These are phyloP conservation scores for Haplographium delicatum DNA, from an alignment of 495 filamentous ascomycete genomes.

Conservation along the genomic window DNA sequence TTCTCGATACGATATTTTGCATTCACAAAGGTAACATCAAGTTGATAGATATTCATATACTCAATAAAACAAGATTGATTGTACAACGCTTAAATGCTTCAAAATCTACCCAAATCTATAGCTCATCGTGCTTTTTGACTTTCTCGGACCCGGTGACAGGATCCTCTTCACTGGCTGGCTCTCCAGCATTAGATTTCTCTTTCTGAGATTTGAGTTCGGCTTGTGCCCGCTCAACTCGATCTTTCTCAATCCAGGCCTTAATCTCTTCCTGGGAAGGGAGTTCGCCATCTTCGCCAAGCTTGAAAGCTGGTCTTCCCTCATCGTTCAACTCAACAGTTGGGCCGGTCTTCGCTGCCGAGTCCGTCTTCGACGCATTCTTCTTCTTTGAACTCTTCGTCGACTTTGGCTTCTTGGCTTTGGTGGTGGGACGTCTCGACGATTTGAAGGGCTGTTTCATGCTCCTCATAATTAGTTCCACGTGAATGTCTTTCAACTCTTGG, in stretches of 20 bases:
- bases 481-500: conserved; percentile 57
- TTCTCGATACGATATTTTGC: no score
- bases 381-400: conserved; percentile 39
- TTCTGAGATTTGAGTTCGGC: not conserved
- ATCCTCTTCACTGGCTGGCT: not conserved
- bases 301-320: conserved; percentile 9
- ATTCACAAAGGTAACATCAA: no score
- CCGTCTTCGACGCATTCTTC: conserved; percentile 31
- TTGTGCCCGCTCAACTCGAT: not conserved
- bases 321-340: conserved; percentile 11
- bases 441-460: conserved; percentile 59
- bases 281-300: conserved; percentile 10
- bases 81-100: not conserved
- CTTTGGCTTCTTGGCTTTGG: conserved; percentile 38
- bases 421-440: conserved; percentile 40
- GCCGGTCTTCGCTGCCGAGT: conserved; percentile 10
- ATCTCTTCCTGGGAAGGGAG: conserved; percentile 24
- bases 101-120: conserved; percentile 4
- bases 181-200: not conserved
- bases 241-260: conserved; percentile 13
- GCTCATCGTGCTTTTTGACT: conserved; percentile 14
- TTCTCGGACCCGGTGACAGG: not conserved
- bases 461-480: conserved; percentile 67
- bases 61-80: no score
- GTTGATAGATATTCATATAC: no score